Evolutionary conservation across 305 asterid species (phyloP), one percentile per base, ranked within the genome.

Genomic region (Fraxinus baroniana): DNA sequence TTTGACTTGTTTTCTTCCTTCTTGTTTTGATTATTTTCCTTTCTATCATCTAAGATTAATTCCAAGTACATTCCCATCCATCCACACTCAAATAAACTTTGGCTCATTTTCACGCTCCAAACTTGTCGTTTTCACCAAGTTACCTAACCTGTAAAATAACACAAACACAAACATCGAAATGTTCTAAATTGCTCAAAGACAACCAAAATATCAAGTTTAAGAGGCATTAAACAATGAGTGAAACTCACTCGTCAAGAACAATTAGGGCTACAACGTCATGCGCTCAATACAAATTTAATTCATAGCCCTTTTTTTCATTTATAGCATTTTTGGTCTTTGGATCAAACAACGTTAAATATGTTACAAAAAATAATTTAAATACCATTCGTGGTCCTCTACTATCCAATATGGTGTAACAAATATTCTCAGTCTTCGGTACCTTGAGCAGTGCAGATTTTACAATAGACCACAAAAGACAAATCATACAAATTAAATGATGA

Each of bases 251-350:
- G 12, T 44, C 5, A 12, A 12, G 26, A 32, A 37, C 81, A 79
- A 86, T 86, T 86, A 82, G 20, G 17, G 79, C 68, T 78, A 85
- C 80, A 81, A 81, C 85, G 87, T 88, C 89, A 83, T 83, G 83
- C 72, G 87, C 80, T 85, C 82, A 81, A 84, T 79, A 79, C 86
- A 81, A 81, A 73, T 81, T 79, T 33, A 86, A 86, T 76, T 80
- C 80, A 26, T 46, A 41, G 64, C 26, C 36, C 9, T 36, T 36
- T 36, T 36, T 1, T 36, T 36, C 41, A 36, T 36, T 7, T 36
- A 36, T 36, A 36, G 9, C 41, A 36, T 36, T 6, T 36, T 36
- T 36, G 41, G 10, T 36, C 41, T 36, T 36, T 0, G 9, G 41
- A 36, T 7, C 41, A 36, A 36, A 36, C 41, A 6, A 7, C 41